Conservation (phyloP, 2,329 filamentous ascomycete genomes). For the Clonostachys sp. region DNA sequence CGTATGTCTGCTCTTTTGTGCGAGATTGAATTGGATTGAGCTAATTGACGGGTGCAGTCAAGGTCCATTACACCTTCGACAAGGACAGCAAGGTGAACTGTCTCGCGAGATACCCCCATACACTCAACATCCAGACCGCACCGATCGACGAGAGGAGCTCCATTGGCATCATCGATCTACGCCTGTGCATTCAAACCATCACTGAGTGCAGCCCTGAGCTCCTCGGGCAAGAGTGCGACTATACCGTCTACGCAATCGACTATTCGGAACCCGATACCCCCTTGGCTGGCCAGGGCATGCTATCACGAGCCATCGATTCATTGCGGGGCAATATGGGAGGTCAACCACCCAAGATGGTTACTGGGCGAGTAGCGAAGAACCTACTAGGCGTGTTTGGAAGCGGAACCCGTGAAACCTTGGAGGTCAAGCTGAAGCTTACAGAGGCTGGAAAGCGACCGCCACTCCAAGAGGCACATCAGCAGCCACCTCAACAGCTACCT, state of each 20-base stretch:
- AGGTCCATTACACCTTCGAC: constrained; percentile 96
- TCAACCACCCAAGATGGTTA: constrained; percentile 69
- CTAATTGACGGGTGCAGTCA: constrained; percentile 54
- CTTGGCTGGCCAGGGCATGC: constrained; percentile 90
- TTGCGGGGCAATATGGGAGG: constrained; percentile 30
- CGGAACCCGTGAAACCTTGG: constrained; percentile 80
- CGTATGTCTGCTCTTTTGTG: constrained; percentile 41
- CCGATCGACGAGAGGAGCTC: constrained; percentile 73
- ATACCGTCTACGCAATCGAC: constrained; percentile 95
- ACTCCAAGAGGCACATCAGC: constrained; percentile 8
- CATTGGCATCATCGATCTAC: constrained; percentile 85
- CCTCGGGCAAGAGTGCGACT: constrained; percentile 65
- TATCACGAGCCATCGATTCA: constrained; percentile 71
- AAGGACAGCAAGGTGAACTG: constrained; percentile 84
- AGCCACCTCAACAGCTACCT: constrained; percentile 3
- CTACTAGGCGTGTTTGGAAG: constrained; percentile 68
- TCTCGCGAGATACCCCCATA: constrained; percentile 78
- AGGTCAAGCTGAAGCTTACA: constrained; percentile 86
- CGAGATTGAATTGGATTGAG: neutral
- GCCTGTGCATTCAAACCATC: constrained; percentile 82
- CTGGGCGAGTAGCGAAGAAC: constrained; percentile 86
- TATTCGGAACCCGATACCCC: constrained; percentile 94
- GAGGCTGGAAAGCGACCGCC: constrained; percentile 55
- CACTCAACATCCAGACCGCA: constrained; percentile 75
- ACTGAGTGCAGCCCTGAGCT: constrained; percentile 79